Evolutionary conservation across 495 filamentous ascomycete species (phyloP), one percentile per base, ranked within the genome.

Genomic region (Lentithecium fluviatile): DNA sequence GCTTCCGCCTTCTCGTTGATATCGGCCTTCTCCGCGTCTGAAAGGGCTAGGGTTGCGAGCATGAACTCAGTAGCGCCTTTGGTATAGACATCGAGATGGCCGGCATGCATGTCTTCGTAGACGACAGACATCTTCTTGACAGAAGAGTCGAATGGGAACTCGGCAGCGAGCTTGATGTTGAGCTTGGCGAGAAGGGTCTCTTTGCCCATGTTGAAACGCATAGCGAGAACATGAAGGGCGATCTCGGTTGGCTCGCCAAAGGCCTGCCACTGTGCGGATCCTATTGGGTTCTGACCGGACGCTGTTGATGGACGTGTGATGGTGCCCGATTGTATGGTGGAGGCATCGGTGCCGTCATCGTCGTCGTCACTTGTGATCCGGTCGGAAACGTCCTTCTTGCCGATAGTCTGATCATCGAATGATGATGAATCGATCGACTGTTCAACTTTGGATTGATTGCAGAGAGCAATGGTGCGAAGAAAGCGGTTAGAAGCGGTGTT

Each of bases 131-230:
- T 83, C 54, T 76, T 75, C 66, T 85, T 86, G 57, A 76, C 73
- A 19, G 77, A 75, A 2, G 82, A 85, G 66, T 83, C 80, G 64
- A 86, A 86, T 6, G 81, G 76, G 58, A 82, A 78, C 60, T 86
- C 83, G 5, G 75, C 74, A 3, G 79, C 51, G 38, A 75, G 69
- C 0, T 69, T 60, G 58, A 74, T 64, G 42, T 69, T 59, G 8
- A 62, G 64, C 10, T 55, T 82, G 75, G 21, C 78, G 79, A 60
- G 77, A 66, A 15, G 76, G 79, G 69, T 78, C 77, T 24, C 71
- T 77, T 52, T 80, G 74, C 21, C 80, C 75, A 43, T 81, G 77
- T 64, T 63, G 52, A 78, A 73, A 19, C 76, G 70, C 69, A 73
- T 73, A 13, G 76, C 76, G 51, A 79, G 67, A 40, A 79, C 76